phyloP scores from a whole-genome alignment of 2,329 filamentous ascomycete species.

The Ceratocystis harringtonii region DNA sequence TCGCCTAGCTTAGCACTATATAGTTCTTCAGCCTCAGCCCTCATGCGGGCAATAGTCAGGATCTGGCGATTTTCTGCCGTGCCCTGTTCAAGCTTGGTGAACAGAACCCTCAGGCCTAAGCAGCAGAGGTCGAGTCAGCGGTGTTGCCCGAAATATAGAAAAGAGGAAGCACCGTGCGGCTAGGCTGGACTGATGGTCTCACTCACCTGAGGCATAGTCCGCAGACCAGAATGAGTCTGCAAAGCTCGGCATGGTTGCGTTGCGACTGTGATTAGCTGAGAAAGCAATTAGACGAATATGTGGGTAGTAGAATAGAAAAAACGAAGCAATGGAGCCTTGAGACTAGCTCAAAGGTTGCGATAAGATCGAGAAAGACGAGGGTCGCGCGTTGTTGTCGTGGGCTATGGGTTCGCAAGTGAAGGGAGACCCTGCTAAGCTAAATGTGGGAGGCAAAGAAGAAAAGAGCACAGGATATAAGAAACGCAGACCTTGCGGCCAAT shows the following conservation, averaged over 20 bases:
- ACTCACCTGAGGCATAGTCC: constrained; percentile 83
- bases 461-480: background rate
- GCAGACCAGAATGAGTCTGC: constrained; percentile 94
- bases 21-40: constrained; percentile 84
- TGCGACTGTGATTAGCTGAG: constrained; percentile 10
- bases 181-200: constrained; percentile 6
- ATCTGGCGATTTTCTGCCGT: constrained; percentile 91
- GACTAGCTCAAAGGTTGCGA: background rate
- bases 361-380: background rate
- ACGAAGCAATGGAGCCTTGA: background rate
- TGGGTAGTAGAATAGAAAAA: background rate
- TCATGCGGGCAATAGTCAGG: constrained; percentile 77
- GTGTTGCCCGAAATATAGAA: background rate
- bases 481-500: constrained; percentile 1
- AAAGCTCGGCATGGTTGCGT: constrained; percentile 65
- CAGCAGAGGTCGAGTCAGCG: background rate
- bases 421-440: background rate
- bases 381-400: background rate
- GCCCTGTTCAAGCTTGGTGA: constrained; percentile 92
- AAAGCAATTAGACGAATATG: background rate
- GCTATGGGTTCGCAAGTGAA: background rate
- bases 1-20: constrained; percentile 71
- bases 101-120: constrained; percentile 73
- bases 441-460: background rate
- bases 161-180: background rate